Percentiles rank a stretch among this genome's conserved stretches.
These are phyloP conservation scores for Aspergillus carbonarius DNA, from an alignment of 2,329 filamentous ascomycete species.

Conservation along the genomic window DNA sequence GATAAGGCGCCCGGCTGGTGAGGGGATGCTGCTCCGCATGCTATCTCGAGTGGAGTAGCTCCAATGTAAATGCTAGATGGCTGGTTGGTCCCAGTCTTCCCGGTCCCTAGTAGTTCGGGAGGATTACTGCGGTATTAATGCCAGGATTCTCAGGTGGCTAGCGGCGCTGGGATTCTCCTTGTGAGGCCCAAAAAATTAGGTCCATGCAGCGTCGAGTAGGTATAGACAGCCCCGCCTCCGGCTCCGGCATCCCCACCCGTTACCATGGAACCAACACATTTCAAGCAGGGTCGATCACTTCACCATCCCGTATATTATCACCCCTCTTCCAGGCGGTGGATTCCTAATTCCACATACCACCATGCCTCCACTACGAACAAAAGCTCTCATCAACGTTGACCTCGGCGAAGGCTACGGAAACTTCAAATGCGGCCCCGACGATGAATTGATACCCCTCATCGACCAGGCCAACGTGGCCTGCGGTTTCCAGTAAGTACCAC, in stretches of 20 bases:
- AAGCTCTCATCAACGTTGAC: constrained; percentile 12
- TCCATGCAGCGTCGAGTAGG: not conserved
- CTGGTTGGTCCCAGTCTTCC: not conserved
- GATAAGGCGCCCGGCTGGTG: not conserved
- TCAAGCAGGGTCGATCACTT: not conserved
- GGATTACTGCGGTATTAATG: not conserved
- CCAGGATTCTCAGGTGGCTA: not conserved
- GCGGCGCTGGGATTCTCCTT: not conserved
- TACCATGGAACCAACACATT: not conserved
- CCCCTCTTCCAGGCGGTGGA: not conserved
- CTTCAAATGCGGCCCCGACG: constrained; percentile 54
- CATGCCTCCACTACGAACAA: constrained; percentile 10
- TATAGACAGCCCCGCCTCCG: not conserved
- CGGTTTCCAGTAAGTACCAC: constrained; percentile 49
- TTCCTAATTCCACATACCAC: not conserved
- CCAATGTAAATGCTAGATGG: not conserved
- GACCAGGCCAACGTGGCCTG: constrained; percentile 65
- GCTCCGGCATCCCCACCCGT: not conserved
- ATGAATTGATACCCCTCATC: constrained; percentile 60
- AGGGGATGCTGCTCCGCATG: not conserved
- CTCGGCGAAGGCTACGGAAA: constrained; percentile 42
- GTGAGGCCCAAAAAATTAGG: not conserved
- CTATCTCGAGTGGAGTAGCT: not conserved
- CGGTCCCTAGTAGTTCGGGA: not conserved
- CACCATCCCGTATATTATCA: not conserved